Evolutionary conservation across 768 basidiomycete species (phyloP).

Genomic region (Kwoniella bestiolae): DNA sequence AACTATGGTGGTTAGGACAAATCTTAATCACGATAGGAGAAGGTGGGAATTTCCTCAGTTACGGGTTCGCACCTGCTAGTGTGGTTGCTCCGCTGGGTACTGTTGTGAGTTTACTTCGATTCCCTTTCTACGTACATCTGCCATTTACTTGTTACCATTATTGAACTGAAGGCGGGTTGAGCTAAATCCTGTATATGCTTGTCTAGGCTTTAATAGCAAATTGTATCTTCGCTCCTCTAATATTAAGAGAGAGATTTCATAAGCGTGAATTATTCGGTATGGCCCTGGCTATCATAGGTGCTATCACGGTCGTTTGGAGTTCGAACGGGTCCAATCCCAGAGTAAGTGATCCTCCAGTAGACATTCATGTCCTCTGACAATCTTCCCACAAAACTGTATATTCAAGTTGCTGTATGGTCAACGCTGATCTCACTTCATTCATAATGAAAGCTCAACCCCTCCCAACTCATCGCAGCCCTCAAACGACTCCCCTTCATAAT

Average conservation of each 20-base stretch:
- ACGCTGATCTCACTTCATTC: not conserved
- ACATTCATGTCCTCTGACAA: not conserved
- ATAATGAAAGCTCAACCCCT: constrained; percentile 14
- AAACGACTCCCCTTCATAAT: constrained; percentile 22
- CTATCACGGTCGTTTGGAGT: constrained; percentile 87
- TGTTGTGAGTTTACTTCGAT: constrained; percentile 61
- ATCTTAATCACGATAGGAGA: constrained; percentile 89
- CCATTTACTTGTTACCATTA: not conserved
- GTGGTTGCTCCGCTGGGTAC: constrained; percentile 94
- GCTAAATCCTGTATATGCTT: not conserved
- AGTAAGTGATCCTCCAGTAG: constrained; percentile 41
- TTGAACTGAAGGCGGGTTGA: not conserved
- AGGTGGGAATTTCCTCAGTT: constrained; percentile 72
- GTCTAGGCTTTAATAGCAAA: constrained; percentile 92
- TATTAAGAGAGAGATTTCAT: constrained; percentile 73
- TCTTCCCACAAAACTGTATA: not conserved
- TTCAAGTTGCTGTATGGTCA: not conserved
- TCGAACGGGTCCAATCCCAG: constrained; percentile 70
- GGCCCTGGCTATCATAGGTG: constrained; percentile 79
- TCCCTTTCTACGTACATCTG: not conserved
- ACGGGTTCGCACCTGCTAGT: constrained; percentile 60
- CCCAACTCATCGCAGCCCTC: constrained; percentile 13
- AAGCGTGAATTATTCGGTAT: constrained; percentile 64
- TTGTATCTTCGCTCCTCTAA: constrained; percentile 86
- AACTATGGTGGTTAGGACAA: constrained; percentile 90